Conservation (phyloP, 73 alveolate genomes). For the Paramecium biaurelia region DNA sequence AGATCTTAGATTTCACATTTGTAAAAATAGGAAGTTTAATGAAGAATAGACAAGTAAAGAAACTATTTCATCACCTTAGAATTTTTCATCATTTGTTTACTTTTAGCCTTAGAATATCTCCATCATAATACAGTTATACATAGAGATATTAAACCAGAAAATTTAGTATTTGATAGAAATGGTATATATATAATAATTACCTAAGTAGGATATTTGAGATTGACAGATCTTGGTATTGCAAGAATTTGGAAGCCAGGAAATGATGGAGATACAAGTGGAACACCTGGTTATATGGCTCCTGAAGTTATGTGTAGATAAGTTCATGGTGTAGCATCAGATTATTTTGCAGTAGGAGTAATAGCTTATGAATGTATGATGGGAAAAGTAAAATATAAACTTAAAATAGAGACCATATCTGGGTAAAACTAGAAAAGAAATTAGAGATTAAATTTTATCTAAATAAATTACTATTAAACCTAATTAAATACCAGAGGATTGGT, state of each 20-base stretch:
- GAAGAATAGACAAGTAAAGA: slow-evolving; percentile 65
- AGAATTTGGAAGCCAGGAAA: slow-evolving; percentile 83
- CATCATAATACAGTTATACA: slow-evolving; percentile 90
- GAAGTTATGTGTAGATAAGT: slow-evolving; percentile 83
- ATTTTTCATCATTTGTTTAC: slow-evolving; percentile 76
- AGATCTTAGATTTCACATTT: slow-evolving; percentile 76
- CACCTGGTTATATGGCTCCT: slow-evolving; percentile 94
- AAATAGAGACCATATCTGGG: slow-evolving; percentile 93
- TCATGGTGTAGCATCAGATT: slow-evolving; percentile 86
- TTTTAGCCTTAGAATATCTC: slow-evolving; percentile 85
- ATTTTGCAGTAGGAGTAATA: slow-evolving; percentile 92
- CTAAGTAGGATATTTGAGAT: slow-evolving; percentile 72
- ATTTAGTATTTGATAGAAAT: slow-evolving; percentile 84
- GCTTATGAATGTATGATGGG: slow-evolving; percentile 86
- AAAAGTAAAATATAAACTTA: slow-evolving; percentile 30
- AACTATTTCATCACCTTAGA: slow-evolving; percentile 13
- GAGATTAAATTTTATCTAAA: slow-evolving; percentile 74
- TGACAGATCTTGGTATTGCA: slow-evolving; percentile 94
- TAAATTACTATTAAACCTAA: slow-evolving; percentile 77
- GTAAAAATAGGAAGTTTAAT: slow-evolving; percentile 63
- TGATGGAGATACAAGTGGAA: slow-evolving; percentile 89
- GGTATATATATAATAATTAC: neutral
- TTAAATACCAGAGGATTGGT: slow-evolving; percentile 94
- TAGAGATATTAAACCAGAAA: slow-evolving; percentile 97
- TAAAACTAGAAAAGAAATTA: slow-evolving; percentile 78